Evolutionary conservation across 257 asterid genomes (phyloP), one percentile per base, ranked within the genome.

Genomic region (Solanum clarkiae): DNA sequence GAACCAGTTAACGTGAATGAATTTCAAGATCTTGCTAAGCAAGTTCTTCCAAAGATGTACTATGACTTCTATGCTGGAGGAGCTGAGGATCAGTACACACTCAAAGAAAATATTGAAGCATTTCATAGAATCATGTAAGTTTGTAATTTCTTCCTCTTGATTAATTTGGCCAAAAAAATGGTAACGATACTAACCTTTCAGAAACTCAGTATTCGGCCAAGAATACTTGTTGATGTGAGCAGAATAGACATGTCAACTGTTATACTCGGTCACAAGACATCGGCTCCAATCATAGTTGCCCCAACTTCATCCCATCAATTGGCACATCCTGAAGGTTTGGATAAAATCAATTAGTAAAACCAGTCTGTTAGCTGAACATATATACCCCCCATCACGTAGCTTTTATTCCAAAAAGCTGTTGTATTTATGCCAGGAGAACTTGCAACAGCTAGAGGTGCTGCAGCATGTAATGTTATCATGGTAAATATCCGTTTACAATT

Each of bases 381-480:
- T 36, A 4, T 36, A 36, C 12, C 3, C 44, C 44, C 44, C 44
- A 14, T 51, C 16, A 0, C 4, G 53, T 15, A 22, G 40, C 70
- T 60, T 32, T 81, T 54, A 16, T 82, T 87, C 53, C 20, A 51
- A 82, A 3, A 36, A 22, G 12, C 56, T 81, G 11, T 80, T 69
- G 77, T 63, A 22, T 81, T 36, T 84, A 42, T 88, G 80, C 29
- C 84, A 92, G 95, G 94, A 55, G 95, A 93, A 87, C 89, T 92
- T 85, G 95, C 94, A 75, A 93, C 97, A 8, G 94, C 97, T 29
- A 91, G 88, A 89, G 94, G 91, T 80, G 92, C 94, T 20, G 92
- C 93, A 14, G 83, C 92, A 22, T 89, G 95, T 86, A 26, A 91
- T 82, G 87, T 89, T 60, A 93, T 92, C 68, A 92, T 93, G 97